phyloP scores from a whole-genome alignment of 2,329 filamentous ascomycete genomes.

The Lojkania enalia region DNA sequence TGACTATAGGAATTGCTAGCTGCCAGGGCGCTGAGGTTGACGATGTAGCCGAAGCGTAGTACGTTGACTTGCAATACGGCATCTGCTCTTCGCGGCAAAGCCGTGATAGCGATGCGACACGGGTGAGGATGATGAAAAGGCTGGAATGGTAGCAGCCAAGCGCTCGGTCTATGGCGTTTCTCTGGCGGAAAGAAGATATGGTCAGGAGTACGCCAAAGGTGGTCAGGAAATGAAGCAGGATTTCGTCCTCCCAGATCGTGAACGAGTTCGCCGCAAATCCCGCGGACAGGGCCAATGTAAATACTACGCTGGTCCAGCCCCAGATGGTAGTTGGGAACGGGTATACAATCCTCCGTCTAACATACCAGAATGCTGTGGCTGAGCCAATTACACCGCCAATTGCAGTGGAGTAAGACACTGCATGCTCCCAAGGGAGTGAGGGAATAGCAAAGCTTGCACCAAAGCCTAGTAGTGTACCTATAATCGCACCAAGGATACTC shows the following conservation, averaged over 20 bases:
- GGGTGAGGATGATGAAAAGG: slow-evolving; percentile 76
- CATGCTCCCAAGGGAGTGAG: slow-evolving; percentile 46
- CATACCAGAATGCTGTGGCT: slow-evolving; percentile 46
- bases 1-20: slow-evolving; percentile 74
- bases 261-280: slow-evolving; percentile 98
- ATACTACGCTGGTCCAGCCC: slow-evolving; percentile 82
- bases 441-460: slow-evolving; percentile 49
- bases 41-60: slow-evolving; percentile 88
- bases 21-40: slow-evolving; percentile 95
- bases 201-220: slow-evolving; percentile 82
- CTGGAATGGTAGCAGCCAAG: slow-evolving; percentile 84
- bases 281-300: slow-evolving; percentile 83
- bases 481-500: slow-evolving; percentile 53
- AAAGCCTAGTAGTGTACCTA: slow-evolving; percentile 49
- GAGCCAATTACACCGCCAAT: slow-evolving; percentile 46
- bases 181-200: slow-evolving; percentile 74
- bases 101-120: slow-evolving; percentile 82
- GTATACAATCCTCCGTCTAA: slow-evolving; percentile 48
- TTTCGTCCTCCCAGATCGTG: slow-evolving; percentile 98
- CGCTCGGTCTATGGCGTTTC: slow-evolving; percentile 67
- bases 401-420: slow-evolving; percentile 46
- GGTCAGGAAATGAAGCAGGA: slow-evolving; percentile 85
- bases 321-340: slow-evolving; percentile 76
- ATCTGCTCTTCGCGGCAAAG: slow-evolving; percentile 98
- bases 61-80: slow-evolving; percentile 93